These are phyloP conservation scores for Arabis alpina DNA, from an alignment of 345 rosid species.

Conservation along the genomic window DNA sequence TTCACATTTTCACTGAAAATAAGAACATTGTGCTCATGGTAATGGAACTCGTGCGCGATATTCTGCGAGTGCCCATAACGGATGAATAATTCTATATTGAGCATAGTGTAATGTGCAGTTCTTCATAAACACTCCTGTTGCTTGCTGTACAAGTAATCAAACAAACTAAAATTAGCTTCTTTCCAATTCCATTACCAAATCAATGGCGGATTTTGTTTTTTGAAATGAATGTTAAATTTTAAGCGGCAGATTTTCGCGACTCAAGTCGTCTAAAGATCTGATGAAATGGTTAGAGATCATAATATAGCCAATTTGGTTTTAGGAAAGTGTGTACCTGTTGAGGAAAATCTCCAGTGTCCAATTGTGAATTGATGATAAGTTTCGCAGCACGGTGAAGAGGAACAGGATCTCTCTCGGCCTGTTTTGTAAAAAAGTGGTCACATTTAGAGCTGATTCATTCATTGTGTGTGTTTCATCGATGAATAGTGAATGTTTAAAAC, in stretches of 20 bases:
- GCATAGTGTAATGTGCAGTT: conserved; percentile 72
- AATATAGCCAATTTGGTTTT: not conserved
- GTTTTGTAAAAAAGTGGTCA: not conserved
- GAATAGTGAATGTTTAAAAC: conserved; percentile 26
- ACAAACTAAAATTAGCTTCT: not conserved
- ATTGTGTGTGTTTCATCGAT: not conserved
- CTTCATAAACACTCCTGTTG: conserved; percentile 62
- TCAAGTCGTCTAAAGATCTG: not conserved
- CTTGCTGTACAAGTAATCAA: conserved; percentile 45
- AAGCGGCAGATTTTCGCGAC: not conserved
- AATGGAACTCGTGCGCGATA: conserved; percentile 47
- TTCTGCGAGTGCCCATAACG: conserved; percentile 65
- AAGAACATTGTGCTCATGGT: conserved; percentile 14
- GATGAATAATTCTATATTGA: conserved; percentile 62
- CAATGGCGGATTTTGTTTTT: too few species aligned
- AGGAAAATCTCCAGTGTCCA: conserved; percentile 53
- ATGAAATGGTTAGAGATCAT: conserved; percentile 6
- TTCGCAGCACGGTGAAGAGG: conserved; percentile 54
- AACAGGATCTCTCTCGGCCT: conserved; percentile 38
- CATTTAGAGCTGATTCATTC: not conserved
- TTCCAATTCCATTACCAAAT: too few species aligned
- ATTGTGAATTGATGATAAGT: conserved; percentile 49
- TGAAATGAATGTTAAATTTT: too few species aligned
- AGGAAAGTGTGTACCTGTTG: conserved; percentile 43
- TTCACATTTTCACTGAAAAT: not conserved